phyloP scores from a whole-genome alignment of 2,329 filamentous ascomycete genomes.

The Cercospora zeina region DNA sequence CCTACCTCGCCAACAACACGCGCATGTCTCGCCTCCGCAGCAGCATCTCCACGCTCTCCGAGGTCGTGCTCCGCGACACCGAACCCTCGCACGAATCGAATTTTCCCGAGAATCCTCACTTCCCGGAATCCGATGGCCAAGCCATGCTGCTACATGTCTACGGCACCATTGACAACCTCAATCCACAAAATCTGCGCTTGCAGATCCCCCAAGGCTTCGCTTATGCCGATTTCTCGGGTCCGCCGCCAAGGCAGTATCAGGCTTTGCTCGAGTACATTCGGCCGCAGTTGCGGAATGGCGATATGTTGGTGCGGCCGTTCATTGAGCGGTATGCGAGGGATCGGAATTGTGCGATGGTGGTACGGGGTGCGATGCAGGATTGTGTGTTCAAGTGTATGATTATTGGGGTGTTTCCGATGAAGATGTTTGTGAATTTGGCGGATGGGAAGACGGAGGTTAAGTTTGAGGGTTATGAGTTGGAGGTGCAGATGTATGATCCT shows the following conservation, averaged over 20 bases:
- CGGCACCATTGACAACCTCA: slow-evolving; percentile 15
- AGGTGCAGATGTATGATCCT: slow-evolving; percentile 20
- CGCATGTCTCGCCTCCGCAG: slow-evolving; percentile 16
- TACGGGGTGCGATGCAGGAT: slow-evolving; percentile 20
- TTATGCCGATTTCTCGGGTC: slow-evolving; percentile 12
- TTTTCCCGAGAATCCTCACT: slow-evolving; percentile 13
- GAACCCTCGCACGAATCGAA: slow-evolving; percentile 20
- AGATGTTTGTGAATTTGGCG: slow-evolving; percentile 8
- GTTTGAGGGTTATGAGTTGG: slow-evolving; percentile 18
- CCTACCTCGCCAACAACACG: slow-evolving; percentile 1
- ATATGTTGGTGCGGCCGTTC: slow-evolving; percentile 20
- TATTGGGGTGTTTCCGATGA: slow-evolving; percentile 20
- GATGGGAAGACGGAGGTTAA: slow-evolving; percentile 2
- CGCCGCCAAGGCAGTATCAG: slow-evolving; percentile 1
- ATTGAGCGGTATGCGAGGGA: slow-evolving; percentile 16
- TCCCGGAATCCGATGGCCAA: slow-evolving; percentile 12
- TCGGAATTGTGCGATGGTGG: slow-evolving; percentile 15
- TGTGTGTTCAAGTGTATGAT: slow-evolving; percentile 22
- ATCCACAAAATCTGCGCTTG: slow-evolving; percentile 2
- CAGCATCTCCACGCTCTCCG: slow-evolving; percentile 15
- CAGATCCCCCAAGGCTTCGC: slow-evolving; percentile 10
- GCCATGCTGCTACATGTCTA: slow-evolving; percentile 13
- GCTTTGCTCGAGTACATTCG: slow-evolving; percentile 17
- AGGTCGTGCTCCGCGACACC: slow-evolving; percentile 13
- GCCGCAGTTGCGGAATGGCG: slow-evolving; percentile 16